phyloP scores from a whole-genome alignment of 2,329 filamentous ascomycete species.

The Ceratocystis diversiconidia region DNA sequence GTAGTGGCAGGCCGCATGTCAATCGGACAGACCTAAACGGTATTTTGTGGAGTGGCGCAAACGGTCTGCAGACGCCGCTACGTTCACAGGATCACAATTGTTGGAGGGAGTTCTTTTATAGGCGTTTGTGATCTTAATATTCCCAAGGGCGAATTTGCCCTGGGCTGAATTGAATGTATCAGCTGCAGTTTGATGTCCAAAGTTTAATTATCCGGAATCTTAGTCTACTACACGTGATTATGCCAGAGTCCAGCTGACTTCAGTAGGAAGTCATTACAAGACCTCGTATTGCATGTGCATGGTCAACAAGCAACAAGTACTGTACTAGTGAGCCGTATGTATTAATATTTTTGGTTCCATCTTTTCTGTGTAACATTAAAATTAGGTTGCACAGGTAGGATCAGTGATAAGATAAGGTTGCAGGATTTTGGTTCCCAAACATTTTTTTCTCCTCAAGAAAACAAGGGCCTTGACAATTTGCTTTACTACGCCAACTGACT shows the following conservation, averaged over 20 bases:
- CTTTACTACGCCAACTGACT: too few relatives aligned
- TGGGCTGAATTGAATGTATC: neutral
- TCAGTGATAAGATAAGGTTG: neutral
- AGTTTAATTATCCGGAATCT: too few relatives aligned
- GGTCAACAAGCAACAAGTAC: too few relatives aligned
- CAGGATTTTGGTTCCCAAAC: neutral
- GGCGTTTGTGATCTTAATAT: constrained; percentile 3
- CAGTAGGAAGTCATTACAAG: neutral
- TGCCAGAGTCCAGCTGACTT: too few relatives aligned
- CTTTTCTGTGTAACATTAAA: neutral
- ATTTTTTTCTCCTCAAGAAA: neutral
- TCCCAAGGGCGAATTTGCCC: neutral
- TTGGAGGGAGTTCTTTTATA: neutral
- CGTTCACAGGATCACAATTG: neutral
- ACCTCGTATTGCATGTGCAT: neutral
- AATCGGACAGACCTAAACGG: neutral
- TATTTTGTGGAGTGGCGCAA: neutral
- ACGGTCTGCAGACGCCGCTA: neutral
- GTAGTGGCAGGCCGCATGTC: neutral
- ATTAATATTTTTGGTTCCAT: neutral
- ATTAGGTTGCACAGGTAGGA: neutral
- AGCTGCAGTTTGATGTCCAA: neutral
- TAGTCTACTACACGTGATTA: too few relatives aligned
- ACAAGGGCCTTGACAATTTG: neutral
- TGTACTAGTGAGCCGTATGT: neutral